phyloP scores from a whole-genome alignment of 805 yeast species.

The Ogataea parapolymorpha region DNA sequence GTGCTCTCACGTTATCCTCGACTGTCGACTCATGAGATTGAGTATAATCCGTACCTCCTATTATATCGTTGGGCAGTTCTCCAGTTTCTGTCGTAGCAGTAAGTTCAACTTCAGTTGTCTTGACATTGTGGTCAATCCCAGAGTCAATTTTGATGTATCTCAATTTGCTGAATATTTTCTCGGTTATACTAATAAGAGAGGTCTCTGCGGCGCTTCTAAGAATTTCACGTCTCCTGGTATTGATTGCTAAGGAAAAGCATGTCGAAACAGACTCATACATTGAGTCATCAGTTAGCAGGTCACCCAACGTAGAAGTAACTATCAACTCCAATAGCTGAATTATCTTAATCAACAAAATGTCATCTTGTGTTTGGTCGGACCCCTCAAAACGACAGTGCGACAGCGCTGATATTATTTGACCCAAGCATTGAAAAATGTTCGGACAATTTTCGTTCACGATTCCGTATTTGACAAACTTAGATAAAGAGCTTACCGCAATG shows the following conservation, averaged over 20 bases:
- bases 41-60: constrained; percentile 42
- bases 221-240: constrained; percentile 86
- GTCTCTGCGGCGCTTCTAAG: constrained; percentile 86
- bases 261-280: constrained; percentile 89
- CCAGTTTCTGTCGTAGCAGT: constrained; percentile 25
- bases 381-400: constrained; percentile 97
- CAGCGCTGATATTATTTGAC: constrained; percentile 68
- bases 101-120: constrained; percentile 25
- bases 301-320: constrained; percentile 61
- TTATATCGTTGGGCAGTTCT: constrained; percentile 53
- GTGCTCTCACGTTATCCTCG: no score
- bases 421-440: constrained; percentile 54
- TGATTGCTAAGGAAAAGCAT: constrained; percentile 86
- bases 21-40: no score
- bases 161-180: constrained; percentile 61
- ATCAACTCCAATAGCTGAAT: constrained; percentile 68
- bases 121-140: constrained; percentile 30
- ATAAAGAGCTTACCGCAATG: constrained; percentile 70
- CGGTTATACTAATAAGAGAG: constrained; percentile 67
- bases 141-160: constrained; percentile 42
- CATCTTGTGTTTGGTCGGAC: constrained; percentile 88
- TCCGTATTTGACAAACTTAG: constrained; percentile 67
- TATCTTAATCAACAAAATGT: constrained; percentile 82
- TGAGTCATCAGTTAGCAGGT: constrained; percentile 71
- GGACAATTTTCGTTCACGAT: constrained; percentile 56